A percentile compares a stretch with the other conserved stretches of the same genome.
Evolutionary conservation across 2,329 filamentous ascomycete species (phyloP).

Genomic region (Teratosphaeria epicoccoides): DNA sequence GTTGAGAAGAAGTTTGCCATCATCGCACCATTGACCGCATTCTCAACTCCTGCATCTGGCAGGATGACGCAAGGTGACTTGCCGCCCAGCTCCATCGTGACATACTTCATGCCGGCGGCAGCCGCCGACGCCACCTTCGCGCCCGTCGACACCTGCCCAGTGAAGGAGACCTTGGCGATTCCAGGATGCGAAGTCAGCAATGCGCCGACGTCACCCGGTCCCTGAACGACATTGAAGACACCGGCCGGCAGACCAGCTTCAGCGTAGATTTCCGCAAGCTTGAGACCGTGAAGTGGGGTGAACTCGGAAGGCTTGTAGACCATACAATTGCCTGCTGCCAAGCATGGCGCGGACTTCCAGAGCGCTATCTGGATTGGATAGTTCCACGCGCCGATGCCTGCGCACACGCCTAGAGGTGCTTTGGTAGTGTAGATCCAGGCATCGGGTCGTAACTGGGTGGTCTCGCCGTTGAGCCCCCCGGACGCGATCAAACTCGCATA

Average conservation of each 20-base stretch:
- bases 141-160: conserved; percentile 74
- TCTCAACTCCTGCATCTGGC: conserved; percentile 65
- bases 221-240: conserved; percentile 81
- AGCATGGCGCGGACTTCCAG: conserved; percentile 79
- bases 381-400: conserved; percentile 83
- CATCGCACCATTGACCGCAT: conserved; percentile 82
- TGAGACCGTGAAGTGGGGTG: conserved; percentile 70
- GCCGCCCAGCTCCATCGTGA: conserved; percentile 85
- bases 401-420: conserved; percentile 72
- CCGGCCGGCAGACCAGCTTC: conserved; percentile 71
- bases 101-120: conserved; percentile 72
- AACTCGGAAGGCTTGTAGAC: conserved; percentile 85
- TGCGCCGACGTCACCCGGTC: conserved; percentile 65
- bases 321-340: conserved; percentile 82
- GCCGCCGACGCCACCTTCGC: conserved; percentile 69
- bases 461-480: conserved; percentile 71
- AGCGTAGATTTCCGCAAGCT: conserved; percentile 63
- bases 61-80: conserved; percentile 75
- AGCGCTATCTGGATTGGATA: conserved; percentile 85
- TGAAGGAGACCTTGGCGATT: conserved; percentile 82
- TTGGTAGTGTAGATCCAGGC: conserved; percentile 78
- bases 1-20: conserved; percentile 90
- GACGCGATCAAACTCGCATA: conserved; percentile 70
- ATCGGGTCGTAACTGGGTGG: conserved; percentile 60
- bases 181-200: conserved; percentile 60